phyloP scores from a whole-genome alignment of 176 grass and related monocot species.

The Cenchrus americanus region DNA sequence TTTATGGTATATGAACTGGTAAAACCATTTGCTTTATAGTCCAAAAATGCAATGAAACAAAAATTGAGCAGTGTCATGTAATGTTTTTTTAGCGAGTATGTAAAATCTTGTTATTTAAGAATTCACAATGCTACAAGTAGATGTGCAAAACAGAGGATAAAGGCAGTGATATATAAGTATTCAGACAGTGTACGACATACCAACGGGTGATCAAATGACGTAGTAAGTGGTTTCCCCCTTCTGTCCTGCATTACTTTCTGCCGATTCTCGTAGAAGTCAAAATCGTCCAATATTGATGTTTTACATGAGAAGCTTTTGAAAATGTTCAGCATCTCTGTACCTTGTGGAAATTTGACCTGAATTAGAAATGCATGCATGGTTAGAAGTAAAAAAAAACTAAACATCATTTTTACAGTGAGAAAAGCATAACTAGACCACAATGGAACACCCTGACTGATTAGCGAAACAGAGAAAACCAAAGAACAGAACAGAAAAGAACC shows the following conservation, averaged over 20 bases:
- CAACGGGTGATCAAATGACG: constrained; percentile 40
- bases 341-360: constrained; percentile 84
- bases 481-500: constrained; percentile 21
- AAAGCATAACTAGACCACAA: constrained; percentile 25
- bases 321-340: constrained; percentile 78
- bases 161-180: constrained; percentile 9
- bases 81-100: neutral
- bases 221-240: constrained; percentile 55
- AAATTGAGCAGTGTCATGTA: neutral
- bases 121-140: neutral
- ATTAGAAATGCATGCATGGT: constrained; percentile 14
- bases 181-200: constrained; percentile 40
- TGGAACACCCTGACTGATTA: constrained; percentile 4
- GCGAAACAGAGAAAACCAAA: constrained; percentile 17
- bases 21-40: constrained; percentile 17
- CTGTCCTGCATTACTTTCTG: constrained; percentile 91
- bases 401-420: constrained; percentile 12
- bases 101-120: neutral
- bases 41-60: constrained; percentile 6
- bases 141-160: constrained; percentile 19
- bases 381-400: constrained; percentile 26
- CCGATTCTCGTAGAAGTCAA: constrained; percentile 86
- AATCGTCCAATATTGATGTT: constrained; percentile 94
- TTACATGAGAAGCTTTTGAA: constrained; percentile 81
- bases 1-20: constrained; percentile 23